A percentile compares a stretch with the other conserved stretches of the same genome.
phyloP scores from a whole-genome alignment of 345 rosid genomes.

The Eucalyptus microcorys region DNA sequence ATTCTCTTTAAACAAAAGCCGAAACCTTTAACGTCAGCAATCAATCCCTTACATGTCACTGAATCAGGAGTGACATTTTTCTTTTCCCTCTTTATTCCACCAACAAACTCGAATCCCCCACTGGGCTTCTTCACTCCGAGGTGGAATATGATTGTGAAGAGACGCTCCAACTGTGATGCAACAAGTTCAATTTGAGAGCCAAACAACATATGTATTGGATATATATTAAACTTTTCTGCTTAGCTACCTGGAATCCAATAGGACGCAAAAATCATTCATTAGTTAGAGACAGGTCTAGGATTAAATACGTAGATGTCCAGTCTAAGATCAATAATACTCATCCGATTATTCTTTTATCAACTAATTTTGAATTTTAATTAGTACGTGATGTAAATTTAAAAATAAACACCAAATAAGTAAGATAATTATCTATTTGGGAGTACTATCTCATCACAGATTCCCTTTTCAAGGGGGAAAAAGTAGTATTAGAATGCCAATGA shows the following conservation, averaged over 20 bases:
- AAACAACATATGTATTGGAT: background rate
- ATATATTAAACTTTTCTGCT: background rate
- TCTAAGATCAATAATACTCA: too few relatives aligned
- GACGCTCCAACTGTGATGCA: background rate
- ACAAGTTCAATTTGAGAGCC: background rate
- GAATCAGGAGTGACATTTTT: background rate
- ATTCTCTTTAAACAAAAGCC: background rate
- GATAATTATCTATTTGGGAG: too few relatives aligned
- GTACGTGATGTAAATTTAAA: background rate
- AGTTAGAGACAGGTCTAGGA: background rate
- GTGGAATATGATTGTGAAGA: background rate
- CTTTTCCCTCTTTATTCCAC: background rate
- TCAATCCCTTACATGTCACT: background rate
- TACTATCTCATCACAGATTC: too few relatives aligned
- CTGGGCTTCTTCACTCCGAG: background rate
- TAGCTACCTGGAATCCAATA: background rate
- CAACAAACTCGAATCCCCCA: background rate
- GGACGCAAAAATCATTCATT: background rate
- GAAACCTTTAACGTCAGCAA: background rate
- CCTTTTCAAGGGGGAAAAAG: too few relatives aligned
- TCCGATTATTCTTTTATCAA: background rate
- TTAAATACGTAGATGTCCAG: background rate
- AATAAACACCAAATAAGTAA: too few relatives aligned
- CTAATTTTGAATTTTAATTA: background rate
- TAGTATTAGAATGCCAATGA: too few relatives aligned